Evolutionary conservation across 768 basidiomycete genomes (phyloP), one percentile per base, ranked within the genome.

Genomic region (Hypsizygus marmoreus): DNA sequence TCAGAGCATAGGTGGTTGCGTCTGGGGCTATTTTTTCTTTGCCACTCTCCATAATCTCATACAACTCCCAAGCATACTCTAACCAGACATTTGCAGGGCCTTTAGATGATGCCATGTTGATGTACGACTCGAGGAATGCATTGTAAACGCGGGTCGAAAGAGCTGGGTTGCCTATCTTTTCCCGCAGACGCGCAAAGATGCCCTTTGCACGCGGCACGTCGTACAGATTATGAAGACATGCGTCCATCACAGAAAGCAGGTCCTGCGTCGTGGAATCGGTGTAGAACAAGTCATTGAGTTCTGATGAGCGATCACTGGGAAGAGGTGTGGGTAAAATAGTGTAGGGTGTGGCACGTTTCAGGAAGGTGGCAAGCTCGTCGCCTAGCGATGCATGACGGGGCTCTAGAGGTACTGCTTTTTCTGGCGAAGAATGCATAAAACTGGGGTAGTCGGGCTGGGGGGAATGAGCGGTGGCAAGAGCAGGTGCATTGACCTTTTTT

Each of bases 151-250:
- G 69, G 4, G 79, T 70, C 0, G 71, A 70, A 0, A 77, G 54
- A 0, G 65, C 46, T 0, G 63, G 53, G 51, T 66, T 63, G 25
- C 59, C 53, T 22, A 50, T 53, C 7, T 63, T 57, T 16, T 53
- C 51, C 5, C 85, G 78, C 28, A 94, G 64, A 7, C 75, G 72
- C 36, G 81, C 77, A 51, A 94, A 92, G 17, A 95, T 77, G 28
- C 72, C 69, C 51, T 81, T 81, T 6, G 92, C 92, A 4, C 93
- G 86, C 0, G 77, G 72, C 0, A 93, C 81, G 60, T 93, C 89
- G 62, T 86, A 82, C 2, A 80, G 59, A 51, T 86, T 80, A 61
- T 86, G 77, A 10, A 95, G 67, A 60, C 93, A 95, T 4, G 91
- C 89, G 55, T 88, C 84, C 67, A 95, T 88, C 51, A 95, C 77